A percentile compares a stretch with the other conserved stretches of the same genome.
Conservation (phyloP, 106 monocot genomes). For the Vanilla planifolia region DNA sequence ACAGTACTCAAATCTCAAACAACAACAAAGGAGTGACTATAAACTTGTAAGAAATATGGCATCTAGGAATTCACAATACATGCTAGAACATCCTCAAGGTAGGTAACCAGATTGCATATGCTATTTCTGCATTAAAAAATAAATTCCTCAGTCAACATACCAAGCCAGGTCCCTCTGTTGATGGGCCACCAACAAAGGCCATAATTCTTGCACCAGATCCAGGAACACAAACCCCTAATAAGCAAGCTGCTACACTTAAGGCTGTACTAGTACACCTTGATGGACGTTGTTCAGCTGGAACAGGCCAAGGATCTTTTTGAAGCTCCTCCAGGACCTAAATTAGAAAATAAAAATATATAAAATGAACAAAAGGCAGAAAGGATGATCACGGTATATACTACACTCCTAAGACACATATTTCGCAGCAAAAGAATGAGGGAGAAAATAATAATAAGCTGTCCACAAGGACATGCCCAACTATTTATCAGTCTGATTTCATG, state of each 20-base stretch:
- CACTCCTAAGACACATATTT: not conserved
- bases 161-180: conserved; percentile 74
- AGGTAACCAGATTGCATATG: not conserved
- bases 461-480: not conserved
- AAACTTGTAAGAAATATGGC: not conserved
- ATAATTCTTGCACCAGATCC: conserved; percentile 99
- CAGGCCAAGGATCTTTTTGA: conserved; percentile 91
- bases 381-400: not conserved
- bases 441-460: not conserved
- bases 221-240: conserved; percentile 94
- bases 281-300: conserved; percentile 71
- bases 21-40: no score
- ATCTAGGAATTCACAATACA: not conserved
- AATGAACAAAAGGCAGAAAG: not conserved
- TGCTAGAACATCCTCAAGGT: not conserved
- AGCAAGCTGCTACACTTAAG: conserved; percentile 73
- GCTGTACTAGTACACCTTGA: conserved; percentile 84
- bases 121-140: not conserved
- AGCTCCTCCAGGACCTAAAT: conserved; percentile 87
- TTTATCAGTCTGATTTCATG: no score
- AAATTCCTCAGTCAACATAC: conserved; percentile 32
- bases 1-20: not conserved
- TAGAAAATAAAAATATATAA: not conserved
- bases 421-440: not conserved
- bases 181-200: conserved; percentile 98